A percentile compares a stretch with the other conserved stretches of the same genome.
Conservation (phyloP, 176 grass and related monocot genomes). For the Tillandsia fasciculata region DNA sequence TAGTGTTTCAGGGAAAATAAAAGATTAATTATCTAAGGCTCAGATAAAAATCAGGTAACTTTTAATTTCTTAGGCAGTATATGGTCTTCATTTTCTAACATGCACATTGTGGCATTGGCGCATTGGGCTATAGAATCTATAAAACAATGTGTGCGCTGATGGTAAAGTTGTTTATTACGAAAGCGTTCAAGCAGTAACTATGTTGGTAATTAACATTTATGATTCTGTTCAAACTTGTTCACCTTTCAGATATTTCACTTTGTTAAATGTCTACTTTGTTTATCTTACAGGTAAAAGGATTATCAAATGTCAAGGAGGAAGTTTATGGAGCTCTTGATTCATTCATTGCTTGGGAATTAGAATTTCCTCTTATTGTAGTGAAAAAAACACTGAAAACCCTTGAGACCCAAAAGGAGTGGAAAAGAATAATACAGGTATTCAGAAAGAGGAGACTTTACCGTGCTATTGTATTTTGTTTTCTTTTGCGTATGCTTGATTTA, state of each 20-base stretch:
- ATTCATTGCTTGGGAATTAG: conserved; percentile 93
- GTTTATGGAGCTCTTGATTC: conserved; percentile 95
- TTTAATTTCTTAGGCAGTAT: too few species aligned
- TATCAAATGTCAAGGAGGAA: conserved; percentile 96
- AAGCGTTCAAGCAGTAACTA: too few species aligned
- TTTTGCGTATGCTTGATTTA: neutral
- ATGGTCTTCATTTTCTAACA: too few species aligned
- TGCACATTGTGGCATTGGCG: too few species aligned
- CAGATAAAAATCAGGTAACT: too few species aligned
- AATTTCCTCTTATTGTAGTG: conserved; percentile 91
- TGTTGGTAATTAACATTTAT: neutral
- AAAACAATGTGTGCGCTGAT: too few species aligned
- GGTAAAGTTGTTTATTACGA: too few species aligned
- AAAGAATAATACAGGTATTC: conserved; percentile 86
- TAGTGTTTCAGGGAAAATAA: too few species aligned
- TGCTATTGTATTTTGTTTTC: neutral
- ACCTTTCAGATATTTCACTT: conserved; percentile 2
- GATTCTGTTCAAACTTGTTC: neutral
- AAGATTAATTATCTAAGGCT: too few species aligned
- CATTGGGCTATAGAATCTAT: too few species aligned
- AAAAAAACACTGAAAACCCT: conserved; percentile 88
- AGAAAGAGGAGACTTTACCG: neutral
- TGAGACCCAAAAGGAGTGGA: conserved; percentile 91
- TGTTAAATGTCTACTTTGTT: neutral
- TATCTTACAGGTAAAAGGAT: conserved; percentile 55